Conservation (phyloP, 108 stramenopile genomes). For the Parietichytrium sp. region DNA sequence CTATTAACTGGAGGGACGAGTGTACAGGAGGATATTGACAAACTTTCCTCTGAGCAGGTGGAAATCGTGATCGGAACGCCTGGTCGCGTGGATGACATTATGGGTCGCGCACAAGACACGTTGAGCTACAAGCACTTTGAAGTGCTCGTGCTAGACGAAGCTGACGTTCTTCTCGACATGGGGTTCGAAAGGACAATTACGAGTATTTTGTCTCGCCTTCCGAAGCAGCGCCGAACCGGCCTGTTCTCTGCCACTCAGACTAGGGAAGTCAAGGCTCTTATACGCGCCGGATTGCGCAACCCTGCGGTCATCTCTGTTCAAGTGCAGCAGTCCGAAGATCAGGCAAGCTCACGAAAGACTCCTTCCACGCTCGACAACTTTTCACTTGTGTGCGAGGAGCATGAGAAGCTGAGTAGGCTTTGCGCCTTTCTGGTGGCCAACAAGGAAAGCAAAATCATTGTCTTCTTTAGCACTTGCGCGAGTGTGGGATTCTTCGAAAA, state of each 20-base stretch:
- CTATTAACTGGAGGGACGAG: constrained; percentile 60
- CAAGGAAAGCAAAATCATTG: constrained; percentile 78
- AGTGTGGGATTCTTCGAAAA: constrained; percentile 86
- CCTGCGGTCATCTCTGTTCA: constrained; percentile 85
- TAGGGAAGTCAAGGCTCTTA: constrained; percentile 68
- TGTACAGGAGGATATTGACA: constrained; percentile 74
- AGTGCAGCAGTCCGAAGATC: constrained; percentile 55
- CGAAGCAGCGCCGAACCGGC: constrained; percentile 91
- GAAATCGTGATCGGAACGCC: constrained; percentile 93
- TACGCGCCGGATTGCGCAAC: constrained; percentile 90
- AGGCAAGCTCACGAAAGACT: constrained; percentile 51
- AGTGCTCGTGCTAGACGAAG: constrained; percentile 89
- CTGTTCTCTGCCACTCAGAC: constrained; percentile 93
- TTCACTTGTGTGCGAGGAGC: constrained; percentile 73
- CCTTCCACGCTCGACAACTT: constrained; percentile 86
- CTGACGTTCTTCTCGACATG: constrained; percentile 89
- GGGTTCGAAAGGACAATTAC: constrained; percentile 81
- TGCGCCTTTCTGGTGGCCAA: constrained; percentile 74
- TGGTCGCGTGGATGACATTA: constrained; percentile 86
- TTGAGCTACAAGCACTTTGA: constrained; percentile 76
- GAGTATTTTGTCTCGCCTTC: constrained; percentile 75
- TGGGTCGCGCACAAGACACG: constrained; percentile 67
- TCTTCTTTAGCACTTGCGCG: constrained; percentile 95
- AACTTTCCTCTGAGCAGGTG: constrained; percentile 66
- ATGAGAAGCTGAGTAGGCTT: constrained; percentile 78